phyloP scores from a whole-genome alignment of 331 rosid species.

The Spiraea crenata region DNA sequence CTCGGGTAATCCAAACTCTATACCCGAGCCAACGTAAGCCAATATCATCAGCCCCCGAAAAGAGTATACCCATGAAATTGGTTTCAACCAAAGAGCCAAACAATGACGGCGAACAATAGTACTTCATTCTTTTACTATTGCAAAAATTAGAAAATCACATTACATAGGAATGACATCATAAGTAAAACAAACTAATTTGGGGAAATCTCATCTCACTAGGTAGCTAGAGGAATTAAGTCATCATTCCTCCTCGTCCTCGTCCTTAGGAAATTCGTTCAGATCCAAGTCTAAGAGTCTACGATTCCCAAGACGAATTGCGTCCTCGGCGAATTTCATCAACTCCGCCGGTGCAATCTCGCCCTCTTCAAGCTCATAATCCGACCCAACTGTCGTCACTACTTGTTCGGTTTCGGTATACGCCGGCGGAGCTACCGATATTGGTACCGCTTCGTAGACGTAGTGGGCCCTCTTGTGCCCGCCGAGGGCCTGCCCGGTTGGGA shows the following conservation, averaged over 20 bases:
- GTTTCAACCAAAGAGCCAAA: no score
- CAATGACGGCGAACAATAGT: no score
- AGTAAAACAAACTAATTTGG: no score
- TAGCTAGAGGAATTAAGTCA: no score
- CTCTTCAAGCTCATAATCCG: background rate
- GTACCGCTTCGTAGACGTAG: background rate
- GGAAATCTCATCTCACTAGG: no score
- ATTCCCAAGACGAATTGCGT: background rate
- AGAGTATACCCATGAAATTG: no score
- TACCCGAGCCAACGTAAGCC: no score
- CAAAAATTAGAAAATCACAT: no score
- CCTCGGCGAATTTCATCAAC: background rate
- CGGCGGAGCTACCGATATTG: background rate
- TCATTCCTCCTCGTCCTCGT: background rate
- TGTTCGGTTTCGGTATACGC: background rate
- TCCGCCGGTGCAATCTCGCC: background rate
- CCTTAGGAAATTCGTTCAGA: conserved; percentile 1
- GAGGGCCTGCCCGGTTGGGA: conserved; percentile 6
- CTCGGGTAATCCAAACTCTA: no score
- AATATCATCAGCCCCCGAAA: no score
- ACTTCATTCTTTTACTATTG: no score
- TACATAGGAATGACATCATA: no score
- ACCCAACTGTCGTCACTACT: background rate
- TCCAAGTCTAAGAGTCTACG: background rate
- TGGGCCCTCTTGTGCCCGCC: conserved; percentile 22